These are phyloP conservation scores for Globisporangium solare DNA, from an alignment of 352 stramenopile species.

Conservation along the genomic window DNA sequence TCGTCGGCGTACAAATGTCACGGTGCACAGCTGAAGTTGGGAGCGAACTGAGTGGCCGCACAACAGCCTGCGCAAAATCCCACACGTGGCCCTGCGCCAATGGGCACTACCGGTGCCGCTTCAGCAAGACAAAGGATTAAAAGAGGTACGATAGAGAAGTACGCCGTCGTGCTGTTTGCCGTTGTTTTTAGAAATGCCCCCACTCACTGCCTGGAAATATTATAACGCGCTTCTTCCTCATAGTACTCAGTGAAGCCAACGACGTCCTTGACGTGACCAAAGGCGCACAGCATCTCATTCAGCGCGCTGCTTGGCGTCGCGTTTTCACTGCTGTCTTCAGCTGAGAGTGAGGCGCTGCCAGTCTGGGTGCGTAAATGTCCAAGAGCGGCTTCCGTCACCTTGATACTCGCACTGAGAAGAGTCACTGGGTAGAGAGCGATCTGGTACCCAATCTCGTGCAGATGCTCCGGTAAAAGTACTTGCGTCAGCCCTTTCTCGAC, in stretches of 20 bases:
- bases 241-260: conserved; percentile 89
- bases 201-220: conserved; percentile 4
- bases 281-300: conserved; percentile 84
- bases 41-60: too few species aligned
- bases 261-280: conserved; percentile 79
- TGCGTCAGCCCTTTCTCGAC: conserved; percentile 93
- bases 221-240: conserved; percentile 48
- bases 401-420: conserved; percentile 91
- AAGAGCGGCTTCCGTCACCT: conserved; percentile 89
- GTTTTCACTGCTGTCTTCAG: conserved; percentile 25
- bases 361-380: conserved; percentile 69
- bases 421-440: conserved; percentile 93
- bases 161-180: too few species aligned
- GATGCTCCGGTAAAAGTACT: conserved; percentile 77
- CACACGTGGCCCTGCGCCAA: too few species aligned
- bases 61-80: too few species aligned
- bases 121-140: too few species aligned
- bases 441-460: conserved; percentile 92
- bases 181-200: neutral
- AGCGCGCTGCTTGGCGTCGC: conserved; percentile 40
- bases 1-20: too few species aligned
- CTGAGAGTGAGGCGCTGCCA: neutral
- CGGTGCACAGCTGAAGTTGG: too few species aligned
- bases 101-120: too few species aligned
- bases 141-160: too few species aligned